phyloP scores from a whole-genome alignment of 305 asterid genomes.

The Rubia peregrina region DNA sequence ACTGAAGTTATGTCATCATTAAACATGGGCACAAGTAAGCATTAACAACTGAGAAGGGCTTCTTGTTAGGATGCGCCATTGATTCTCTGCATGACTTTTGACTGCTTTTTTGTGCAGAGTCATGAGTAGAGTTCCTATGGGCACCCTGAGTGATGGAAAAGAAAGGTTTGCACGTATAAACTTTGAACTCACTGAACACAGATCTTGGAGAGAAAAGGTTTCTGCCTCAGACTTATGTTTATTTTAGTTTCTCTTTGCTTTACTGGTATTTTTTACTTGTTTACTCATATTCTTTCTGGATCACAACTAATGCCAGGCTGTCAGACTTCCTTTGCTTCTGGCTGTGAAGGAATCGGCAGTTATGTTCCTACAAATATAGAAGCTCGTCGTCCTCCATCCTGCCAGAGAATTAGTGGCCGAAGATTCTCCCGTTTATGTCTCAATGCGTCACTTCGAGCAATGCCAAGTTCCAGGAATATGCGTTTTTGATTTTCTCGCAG shows the following conservation, averaged over 20 bases:
- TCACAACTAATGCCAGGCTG: conserved; percentile 47
- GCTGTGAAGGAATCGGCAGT: conserved; percentile 96
- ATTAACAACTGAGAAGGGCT: neutral
- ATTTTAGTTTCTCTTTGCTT: neutral
- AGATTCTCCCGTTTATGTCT: conserved; percentile 80
- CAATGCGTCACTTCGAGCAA: conserved; percentile 65
- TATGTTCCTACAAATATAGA: conserved; percentile 92
- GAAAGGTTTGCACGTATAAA: conserved; percentile 71
- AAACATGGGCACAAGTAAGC: conserved; percentile 60
- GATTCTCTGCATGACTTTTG: conserved; percentile 6
- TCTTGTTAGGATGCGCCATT: conserved; percentile 1
- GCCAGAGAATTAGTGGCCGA: conserved; percentile 78
- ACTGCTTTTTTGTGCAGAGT: conserved; percentile 38
- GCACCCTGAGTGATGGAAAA: conserved; percentile 39
- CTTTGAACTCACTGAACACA: conserved; percentile 39
- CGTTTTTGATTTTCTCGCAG: conserved; percentile 71
- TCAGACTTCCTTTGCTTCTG: conserved; percentile 86
- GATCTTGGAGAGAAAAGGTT: conserved; percentile 95
- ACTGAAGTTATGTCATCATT: conserved; percentile 82
- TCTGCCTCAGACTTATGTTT: conserved; percentile 20
- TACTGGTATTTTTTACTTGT: neutral
- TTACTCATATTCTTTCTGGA: neutral
- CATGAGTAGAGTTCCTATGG: conserved; percentile 22
- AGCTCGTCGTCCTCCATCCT: conserved; percentile 78
- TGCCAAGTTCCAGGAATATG: conserved; percentile 70